A percentile compares a stretch with the other conserved stretches of the same genome.
Evolutionary conservation across 2,329 filamentous ascomycete species (phyloP).

Genomic region (Cladophialophora exuberans): DNA sequence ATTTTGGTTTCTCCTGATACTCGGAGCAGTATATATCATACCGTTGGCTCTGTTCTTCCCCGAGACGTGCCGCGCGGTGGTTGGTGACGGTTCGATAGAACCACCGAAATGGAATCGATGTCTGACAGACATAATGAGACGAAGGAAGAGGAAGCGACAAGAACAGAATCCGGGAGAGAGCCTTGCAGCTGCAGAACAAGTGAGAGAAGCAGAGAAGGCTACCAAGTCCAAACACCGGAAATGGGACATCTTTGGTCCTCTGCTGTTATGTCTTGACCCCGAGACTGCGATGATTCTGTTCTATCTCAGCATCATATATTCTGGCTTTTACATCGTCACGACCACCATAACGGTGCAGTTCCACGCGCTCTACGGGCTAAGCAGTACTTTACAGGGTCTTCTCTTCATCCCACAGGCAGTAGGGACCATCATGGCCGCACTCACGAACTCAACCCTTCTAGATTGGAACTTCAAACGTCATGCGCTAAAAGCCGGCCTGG

Average conservation of each 20-base stretch:
- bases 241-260: conserved; percentile 35
- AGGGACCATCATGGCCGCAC: conserved; percentile 32
- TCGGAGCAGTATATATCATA: conserved; percentile 40
- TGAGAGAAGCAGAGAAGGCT: neutral
- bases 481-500: conserved; percentile 38
- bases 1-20: conserved; percentile 60
- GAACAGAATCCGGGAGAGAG: neutral
- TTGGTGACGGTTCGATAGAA: conserved; percentile 43
- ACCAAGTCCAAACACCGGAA: neutral
- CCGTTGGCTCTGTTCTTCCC: conserved; percentile 38
- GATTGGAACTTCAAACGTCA: conserved; percentile 49
- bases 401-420: conserved; percentile 35
- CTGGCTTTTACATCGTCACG: conserved; percentile 46
- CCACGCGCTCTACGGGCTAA: conserved; percentile 48
- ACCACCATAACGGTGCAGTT: conserved; percentile 42
- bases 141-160: conserved; percentile 2
- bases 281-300: conserved; percentile 55
- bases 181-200: neutral
- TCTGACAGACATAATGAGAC: conserved; percentile 24
- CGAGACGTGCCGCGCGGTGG: conserved; percentile 42
- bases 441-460: conserved; percentile 22
- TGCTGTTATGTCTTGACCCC: conserved; percentile 49
- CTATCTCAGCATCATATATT: conserved; percentile 55
- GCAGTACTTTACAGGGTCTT: conserved; percentile 49
- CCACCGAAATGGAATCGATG: conserved; percentile 41